Percentiles rank a stretch among this genome's conserved stretches.
Evolutionary conservation across 2,329 filamentous ascomycete genomes (phyloP).

Genomic region (Alternaria sp.): DNA sequence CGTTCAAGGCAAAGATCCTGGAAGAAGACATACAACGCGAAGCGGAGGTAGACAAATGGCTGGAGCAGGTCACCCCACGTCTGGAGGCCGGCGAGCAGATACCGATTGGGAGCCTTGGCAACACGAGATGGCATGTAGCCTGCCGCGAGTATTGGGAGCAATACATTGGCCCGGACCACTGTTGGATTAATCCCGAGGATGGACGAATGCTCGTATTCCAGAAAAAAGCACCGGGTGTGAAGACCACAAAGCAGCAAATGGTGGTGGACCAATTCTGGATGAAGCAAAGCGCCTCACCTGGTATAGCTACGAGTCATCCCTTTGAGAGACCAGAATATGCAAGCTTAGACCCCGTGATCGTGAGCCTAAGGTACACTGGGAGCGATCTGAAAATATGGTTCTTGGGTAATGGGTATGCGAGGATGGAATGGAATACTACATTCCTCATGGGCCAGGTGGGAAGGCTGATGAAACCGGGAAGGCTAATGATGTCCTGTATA

Average conservation of each 20-base stretch:
- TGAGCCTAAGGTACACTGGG: background rate
- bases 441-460: background rate
- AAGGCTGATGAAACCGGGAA: background rate
- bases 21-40: background rate
- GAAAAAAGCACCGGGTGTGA: background rate
- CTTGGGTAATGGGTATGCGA: background rate
- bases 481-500: background rate
- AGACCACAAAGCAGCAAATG: background rate
- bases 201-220: background rate
- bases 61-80: background rate
- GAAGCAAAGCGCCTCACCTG: background rate
- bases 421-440: background rate
- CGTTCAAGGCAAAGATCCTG: background rate
- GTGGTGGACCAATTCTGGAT: background rate
- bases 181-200: background rate
- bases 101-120: background rate
- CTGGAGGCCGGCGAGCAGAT: background rate
- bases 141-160: background rate
- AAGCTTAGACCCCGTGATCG: background rate
- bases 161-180: background rate
- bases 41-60: background rate
- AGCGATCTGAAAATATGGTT: background rate
- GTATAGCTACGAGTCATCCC: background rate
- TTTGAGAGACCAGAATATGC: background rate
- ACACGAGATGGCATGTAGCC: background rate